phyloP scores from a whole-genome alignment of 768 basidiomycete genomes.

The Galerina sulciceps region DNA sequence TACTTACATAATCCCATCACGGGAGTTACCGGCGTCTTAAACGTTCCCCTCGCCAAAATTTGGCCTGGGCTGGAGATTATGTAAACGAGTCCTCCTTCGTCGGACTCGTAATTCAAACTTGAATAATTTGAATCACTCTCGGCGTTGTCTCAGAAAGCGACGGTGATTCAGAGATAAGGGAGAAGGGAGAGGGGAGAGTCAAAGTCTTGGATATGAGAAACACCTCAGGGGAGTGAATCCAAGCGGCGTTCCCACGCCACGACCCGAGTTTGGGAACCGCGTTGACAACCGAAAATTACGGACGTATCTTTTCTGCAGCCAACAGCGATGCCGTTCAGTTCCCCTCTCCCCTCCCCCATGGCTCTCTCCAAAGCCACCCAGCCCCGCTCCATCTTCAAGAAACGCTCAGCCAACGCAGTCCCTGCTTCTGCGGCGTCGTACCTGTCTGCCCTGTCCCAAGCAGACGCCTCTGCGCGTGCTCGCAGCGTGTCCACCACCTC shows the following conservation, averaged over 20 bases:
- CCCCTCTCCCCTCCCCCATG: slow-evolving; percentile 59
- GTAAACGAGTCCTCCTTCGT: too few species aligned
- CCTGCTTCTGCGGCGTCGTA: slow-evolving; percentile 46
- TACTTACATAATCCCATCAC: too few species aligned
- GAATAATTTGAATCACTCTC: too few species aligned
- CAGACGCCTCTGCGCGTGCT: slow-evolving; percentile 67
- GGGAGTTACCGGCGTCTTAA: too few species aligned
- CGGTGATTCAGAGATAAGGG: too few species aligned
- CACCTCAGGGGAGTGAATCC: too few species aligned
- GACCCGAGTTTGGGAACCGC: not conserved
- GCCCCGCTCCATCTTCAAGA: slow-evolving; percentile 64
- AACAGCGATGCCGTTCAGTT: slow-evolving; percentile 18
- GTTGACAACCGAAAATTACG: slow-evolving; percentile 2
- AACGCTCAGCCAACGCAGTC: slow-evolving; percentile 39
- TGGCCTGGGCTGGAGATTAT: too few species aligned
- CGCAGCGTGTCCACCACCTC: slow-evolving; percentile 46
- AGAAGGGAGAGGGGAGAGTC: too few species aligned
- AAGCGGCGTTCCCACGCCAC: not conserved
- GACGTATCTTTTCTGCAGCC: not conserved
- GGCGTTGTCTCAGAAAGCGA: too few species aligned
- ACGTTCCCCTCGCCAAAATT: too few species aligned
- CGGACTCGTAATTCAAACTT: too few species aligned
- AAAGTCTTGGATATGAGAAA: too few species aligned
- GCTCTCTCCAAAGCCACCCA: slow-evolving; percentile 57
- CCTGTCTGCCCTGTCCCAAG: slow-evolving; percentile 47